Percentiles rank a stretch among this genome's conserved stretches.
Conservation (phyloP, 2,329 filamentous ascomycete genomes). For the Thielaviopsis punctulata region DNA sequence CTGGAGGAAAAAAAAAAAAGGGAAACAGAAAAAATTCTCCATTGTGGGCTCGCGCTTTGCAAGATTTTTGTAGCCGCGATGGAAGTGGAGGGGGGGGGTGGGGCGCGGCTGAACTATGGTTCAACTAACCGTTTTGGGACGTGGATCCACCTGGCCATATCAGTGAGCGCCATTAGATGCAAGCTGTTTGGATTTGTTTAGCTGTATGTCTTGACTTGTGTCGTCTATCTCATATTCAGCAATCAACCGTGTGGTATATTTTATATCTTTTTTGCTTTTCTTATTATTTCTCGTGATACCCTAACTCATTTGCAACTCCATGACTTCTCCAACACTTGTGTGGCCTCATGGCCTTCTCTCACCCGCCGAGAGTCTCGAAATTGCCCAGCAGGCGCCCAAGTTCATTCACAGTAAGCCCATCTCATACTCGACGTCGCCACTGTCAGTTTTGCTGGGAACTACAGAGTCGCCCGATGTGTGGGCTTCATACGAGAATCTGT, state of each 20-base stretch:
- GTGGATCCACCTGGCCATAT: slow-evolving; percentile 1
- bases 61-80: slow-evolving; percentile 5
- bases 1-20: slow-evolving; percentile 1
- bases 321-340: slow-evolving; percentile 36
- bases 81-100: slow-evolving; percentile 8
- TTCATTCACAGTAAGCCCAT: slow-evolving; percentile 37
- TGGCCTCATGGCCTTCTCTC: slow-evolving; percentile 40
- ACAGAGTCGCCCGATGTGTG: slow-evolving; percentile 66
- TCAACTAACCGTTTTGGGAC: neutral
- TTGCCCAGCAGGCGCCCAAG: slow-evolving; percentile 43
- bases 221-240: too few relatives aligned
- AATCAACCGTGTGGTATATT: too few relatives aligned
- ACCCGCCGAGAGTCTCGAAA: slow-evolving; percentile 34
- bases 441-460: slow-evolving; percentile 35
- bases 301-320: neutral
- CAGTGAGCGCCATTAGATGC: slow-evolving; percentile 1
- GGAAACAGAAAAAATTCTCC: slow-evolving; percentile 10
- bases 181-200: slow-evolving; percentile 1
- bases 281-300: neutral
- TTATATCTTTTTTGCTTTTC: neutral
- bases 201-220: too few relatives aligned
- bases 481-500: slow-evolving; percentile 71
- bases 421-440: slow-evolving; percentile 35
- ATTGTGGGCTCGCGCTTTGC: slow-evolving; percentile 2
- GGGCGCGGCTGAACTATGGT: slow-evolving; percentile 1